phyloP scores from a whole-genome alignment of 2,329 filamentous ascomycete genomes.

The Didymella pinodella region DNA sequence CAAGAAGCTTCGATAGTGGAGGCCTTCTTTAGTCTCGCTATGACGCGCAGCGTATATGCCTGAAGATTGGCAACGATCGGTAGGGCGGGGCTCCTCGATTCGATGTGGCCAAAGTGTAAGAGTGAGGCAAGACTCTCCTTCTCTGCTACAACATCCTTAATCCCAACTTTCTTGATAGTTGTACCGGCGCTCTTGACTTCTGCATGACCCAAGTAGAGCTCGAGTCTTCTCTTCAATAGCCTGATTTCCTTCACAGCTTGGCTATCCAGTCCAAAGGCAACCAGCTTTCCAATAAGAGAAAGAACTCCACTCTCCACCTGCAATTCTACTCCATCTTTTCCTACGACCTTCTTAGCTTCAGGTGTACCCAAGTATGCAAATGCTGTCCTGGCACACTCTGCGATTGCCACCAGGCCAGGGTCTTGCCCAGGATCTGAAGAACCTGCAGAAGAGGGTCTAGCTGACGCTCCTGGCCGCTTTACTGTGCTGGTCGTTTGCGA shows the following conservation, averaged over 20 bases:
- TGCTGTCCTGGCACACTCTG: conserved; percentile 73
- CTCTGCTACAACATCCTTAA: conserved; percentile 46
- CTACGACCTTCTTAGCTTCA: conserved; percentile 60
- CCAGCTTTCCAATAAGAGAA: conserved; percentile 70
- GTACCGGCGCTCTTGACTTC: conserved; percentile 8
- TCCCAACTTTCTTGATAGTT: conserved; percentile 22
- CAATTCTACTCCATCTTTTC: conserved; percentile 65
- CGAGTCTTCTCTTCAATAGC: conserved; percentile 69
- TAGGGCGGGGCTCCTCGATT: conserved; percentile 43
- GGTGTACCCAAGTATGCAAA: conserved; percentile 70
- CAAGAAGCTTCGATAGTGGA: conserved; percentile 65
- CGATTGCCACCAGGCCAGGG: conserved; percentile 59
- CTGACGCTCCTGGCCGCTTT: conserved; percentile 39
- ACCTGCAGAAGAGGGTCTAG: conserved; percentile 52
- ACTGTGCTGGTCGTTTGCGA: conserved; percentile 68
- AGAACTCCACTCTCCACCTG: conserved; percentile 79
- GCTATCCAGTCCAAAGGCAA: conserved; percentile 70
- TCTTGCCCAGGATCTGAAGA: conserved; percentile 38
- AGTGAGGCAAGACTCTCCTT: conserved; percentile 65
- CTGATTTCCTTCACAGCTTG: conserved; percentile 73
- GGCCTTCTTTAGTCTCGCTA: conserved; percentile 68
- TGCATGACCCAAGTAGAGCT: conserved; percentile 46
- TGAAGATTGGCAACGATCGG: conserved; percentile 71
- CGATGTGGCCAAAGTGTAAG: conserved; percentile 65
- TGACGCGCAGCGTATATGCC: conserved; percentile 68